Evolutionary conservation across 2,329 filamentous ascomycete species (phyloP).

Genomic region (Amylocarpus encephaloides): DNA sequence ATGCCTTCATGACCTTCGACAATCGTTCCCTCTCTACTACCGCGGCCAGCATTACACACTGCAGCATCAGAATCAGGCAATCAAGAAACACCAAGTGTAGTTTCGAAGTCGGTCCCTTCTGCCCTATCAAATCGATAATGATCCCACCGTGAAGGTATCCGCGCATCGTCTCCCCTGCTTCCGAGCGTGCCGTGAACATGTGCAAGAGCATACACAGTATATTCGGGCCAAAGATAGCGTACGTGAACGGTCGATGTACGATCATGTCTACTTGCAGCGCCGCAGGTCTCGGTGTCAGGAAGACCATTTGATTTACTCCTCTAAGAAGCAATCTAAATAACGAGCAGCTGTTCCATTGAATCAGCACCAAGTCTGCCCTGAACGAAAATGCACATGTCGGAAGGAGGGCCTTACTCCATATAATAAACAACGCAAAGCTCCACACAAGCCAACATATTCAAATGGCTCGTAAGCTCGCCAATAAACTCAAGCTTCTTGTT

Average conservation of each 20-base stretch:
- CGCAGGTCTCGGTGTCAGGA: slow-evolving; percentile 53
- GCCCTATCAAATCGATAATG: slow-evolving; percentile 62
- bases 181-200: slow-evolving; percentile 46
- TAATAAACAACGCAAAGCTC: slow-evolving; percentile 63
- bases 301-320: slow-evolving; percentile 53
- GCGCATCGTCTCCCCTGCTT: slow-evolving; percentile 53
- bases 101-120: slow-evolving; percentile 53
- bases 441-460: slow-evolving; percentile 58
- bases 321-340: slow-evolving; percentile 57
- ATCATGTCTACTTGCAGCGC: slow-evolving; percentile 47
- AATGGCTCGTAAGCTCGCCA: slow-evolving; percentile 51
- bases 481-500: slow-evolving; percentile 52
- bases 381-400: not conserved
- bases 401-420: slow-evolving; percentile 52
- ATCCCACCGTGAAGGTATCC: slow-evolving; percentile 64
- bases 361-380: slow-evolving; percentile 12
- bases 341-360: slow-evolving; percentile 46
- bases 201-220: slow-evolving; percentile 55
- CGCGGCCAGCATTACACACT: slow-evolving; percentile 59
- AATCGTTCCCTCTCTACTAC: slow-evolving; percentile 55
- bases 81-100: slow-evolving; percentile 51
- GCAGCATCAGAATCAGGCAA: slow-evolving; percentile 47
- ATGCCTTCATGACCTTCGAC: slow-evolving; percentile 29
- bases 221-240: slow-evolving; percentile 53
- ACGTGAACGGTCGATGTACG: slow-evolving; percentile 48